Conservation (phyloP, 2,329 filamentous ascomycete genomes). For the Lasiodiplodia theobromae region DNA sequence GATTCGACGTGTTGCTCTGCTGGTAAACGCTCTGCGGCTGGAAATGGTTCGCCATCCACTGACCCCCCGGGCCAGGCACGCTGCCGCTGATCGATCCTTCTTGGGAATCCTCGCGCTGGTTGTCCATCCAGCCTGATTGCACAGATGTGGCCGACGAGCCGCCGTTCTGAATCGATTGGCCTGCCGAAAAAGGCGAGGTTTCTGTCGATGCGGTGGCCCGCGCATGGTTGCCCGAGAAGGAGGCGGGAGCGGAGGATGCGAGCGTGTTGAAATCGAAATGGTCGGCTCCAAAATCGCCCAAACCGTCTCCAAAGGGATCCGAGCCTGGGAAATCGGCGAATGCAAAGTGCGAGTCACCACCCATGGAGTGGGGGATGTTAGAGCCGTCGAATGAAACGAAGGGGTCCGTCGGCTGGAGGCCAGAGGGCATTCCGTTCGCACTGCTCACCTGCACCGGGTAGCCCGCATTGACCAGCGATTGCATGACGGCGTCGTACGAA, state of each 20-base stretch:
- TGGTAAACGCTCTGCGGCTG: slow-evolving; percentile 43
- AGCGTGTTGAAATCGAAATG: slow-evolving; percentile 39
- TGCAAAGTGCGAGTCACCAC: slow-evolving; percentile 34
- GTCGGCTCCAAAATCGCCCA: slow-evolving; percentile 37
- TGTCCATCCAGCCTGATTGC: slow-evolving; percentile 47
- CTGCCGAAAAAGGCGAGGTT: slow-evolving; percentile 45
- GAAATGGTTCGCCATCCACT: slow-evolving; percentile 36
- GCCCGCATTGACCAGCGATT: slow-evolving; percentile 37
- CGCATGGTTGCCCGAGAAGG: slow-evolving; percentile 41
- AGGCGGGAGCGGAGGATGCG: slow-evolving; percentile 36
- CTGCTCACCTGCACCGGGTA: slow-evolving; percentile 42
- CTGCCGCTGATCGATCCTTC: slow-evolving; percentile 18
- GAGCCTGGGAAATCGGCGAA: slow-evolving; percentile 36
- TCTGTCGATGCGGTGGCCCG: slow-evolving; percentile 43
- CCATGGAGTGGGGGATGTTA: slow-evolving; percentile 36
- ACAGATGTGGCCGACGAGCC: slow-evolving; percentile 45
- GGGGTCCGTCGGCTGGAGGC: slow-evolving; percentile 34
- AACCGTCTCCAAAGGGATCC: slow-evolving; percentile 37
- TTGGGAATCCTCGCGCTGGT: slow-evolving; percentile 38
- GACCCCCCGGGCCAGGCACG: slow-evolving; percentile 6
- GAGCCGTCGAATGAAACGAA: slow-evolving; percentile 38
- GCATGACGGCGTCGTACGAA: slow-evolving; percentile 42
- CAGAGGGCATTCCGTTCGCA: slow-evolving; percentile 33
- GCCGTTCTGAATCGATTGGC: slow-evolving; percentile 40
- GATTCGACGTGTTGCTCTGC: slow-evolving; percentile 45